These are phyloP conservation scores for Mycena chlorophos DNA, from an alignment of 768 basidiomycete genomes.

Conservation along the genomic window DNA sequence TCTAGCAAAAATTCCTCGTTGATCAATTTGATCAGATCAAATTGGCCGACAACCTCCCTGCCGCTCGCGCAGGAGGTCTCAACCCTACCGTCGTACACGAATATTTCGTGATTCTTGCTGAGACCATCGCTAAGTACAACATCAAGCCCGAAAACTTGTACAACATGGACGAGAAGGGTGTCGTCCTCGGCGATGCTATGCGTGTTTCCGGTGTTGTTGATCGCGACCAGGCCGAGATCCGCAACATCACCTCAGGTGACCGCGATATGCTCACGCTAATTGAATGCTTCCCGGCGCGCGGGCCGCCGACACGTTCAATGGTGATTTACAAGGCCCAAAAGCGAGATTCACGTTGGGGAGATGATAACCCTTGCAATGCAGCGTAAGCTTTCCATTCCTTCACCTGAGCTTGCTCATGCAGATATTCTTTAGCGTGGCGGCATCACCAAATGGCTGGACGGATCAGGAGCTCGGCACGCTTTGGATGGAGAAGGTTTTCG, in stretches of 20 bases:
- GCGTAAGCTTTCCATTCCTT: too few species aligned
- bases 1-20: too few species aligned
- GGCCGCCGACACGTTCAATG: constrained; percentile 28
- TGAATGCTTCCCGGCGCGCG: constrained; percentile 40
- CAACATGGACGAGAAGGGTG: constrained; percentile 36
- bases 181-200: constrained; percentile 27
- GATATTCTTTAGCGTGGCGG: constrained; percentile 19
- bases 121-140: constrained; percentile 24
- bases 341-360: constrained; percentile 37
- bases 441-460: constrained; percentile 26
- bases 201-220: constrained; percentile 23
- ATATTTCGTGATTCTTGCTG: constrained; percentile 27
- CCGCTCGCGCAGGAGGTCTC: constrained; percentile 4
- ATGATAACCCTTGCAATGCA: constrained; percentile 19
- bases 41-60: constrained; percentile 7
- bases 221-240: constrained; percentile 19
- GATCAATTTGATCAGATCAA: too few species aligned
- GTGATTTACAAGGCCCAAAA: constrained; percentile 39
- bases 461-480: constrained; percentile 17
- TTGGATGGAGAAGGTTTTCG: constrained; percentile 25
- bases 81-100: constrained; percentile 23
- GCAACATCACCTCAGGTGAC: constrained; percentile 29
- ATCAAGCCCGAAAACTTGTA: constrained; percentile 32
- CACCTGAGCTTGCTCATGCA: too few species aligned
- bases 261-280: constrained; percentile 45